Evolutionary conservation across 805 yeast species (phyloP).

Genomic region (Isabelozyma pseudorhagii): DNA sequence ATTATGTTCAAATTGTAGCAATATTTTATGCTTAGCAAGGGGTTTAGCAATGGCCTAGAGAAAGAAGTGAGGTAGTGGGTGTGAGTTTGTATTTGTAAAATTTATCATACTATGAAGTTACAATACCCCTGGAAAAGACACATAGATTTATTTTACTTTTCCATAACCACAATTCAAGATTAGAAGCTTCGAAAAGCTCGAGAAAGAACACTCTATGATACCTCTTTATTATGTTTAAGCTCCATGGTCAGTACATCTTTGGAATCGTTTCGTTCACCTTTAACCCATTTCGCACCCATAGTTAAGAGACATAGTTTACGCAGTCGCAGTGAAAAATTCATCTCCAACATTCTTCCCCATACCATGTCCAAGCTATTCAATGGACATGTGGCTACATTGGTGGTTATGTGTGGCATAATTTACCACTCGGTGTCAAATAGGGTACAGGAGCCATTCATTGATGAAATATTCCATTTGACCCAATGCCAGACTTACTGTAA

Average conservation of each 20-base stretch:
- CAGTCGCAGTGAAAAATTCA: background rate
- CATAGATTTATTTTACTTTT: no score
- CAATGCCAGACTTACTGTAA: constrained; percentile 70
- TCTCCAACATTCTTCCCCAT: background rate
- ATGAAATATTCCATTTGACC: constrained; percentile 82
- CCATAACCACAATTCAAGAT: no score
- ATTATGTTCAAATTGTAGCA: background rate
- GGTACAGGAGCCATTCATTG: constrained; percentile 45
- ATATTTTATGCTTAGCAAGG: background rate
- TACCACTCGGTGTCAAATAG: constrained; percentile 13
- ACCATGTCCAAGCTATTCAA: background rate
- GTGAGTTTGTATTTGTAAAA: background rate
- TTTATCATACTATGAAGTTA: no score
- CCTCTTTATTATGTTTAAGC: no score
- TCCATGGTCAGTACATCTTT: no score
- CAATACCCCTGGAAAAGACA: no score
- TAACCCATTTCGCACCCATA: background rate
- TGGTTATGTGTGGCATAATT: constrained; percentile 9
- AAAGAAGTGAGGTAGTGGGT: background rate
- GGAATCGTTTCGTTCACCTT: background rate
- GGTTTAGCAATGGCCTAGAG: background rate
- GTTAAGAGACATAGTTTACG: background rate
- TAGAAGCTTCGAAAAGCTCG: no score
- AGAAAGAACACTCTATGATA: no score
- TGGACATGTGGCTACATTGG: constrained; percentile 1